These are phyloP conservation scores for Pestalotiopsis sp. DNA, from an alignment of 2,329 filamentous ascomycete species.

Conservation along the genomic window DNA sequence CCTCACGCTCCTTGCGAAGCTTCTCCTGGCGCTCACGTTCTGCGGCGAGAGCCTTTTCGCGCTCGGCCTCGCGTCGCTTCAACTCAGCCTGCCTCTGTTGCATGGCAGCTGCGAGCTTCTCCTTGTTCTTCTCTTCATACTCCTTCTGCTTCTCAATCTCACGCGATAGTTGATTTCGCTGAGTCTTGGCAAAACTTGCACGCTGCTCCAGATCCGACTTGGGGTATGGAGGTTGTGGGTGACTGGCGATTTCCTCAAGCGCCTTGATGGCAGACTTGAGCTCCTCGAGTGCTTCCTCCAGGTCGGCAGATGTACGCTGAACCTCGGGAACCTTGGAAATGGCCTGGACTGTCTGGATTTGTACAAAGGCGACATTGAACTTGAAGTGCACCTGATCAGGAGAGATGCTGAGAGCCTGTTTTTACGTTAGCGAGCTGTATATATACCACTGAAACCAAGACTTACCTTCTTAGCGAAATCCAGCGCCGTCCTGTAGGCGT, in stretches of 20 bases:
- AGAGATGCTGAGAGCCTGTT: conserved; percentile 72
- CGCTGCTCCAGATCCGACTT: conserved; percentile 90
- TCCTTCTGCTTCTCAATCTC: conserved; percentile 83
- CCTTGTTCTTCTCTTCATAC: conserved; percentile 91
- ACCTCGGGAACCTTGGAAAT: conserved; percentile 76
- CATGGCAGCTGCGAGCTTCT: conserved; percentile 81
- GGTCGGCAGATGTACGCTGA: conserved; percentile 77
- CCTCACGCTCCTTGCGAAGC: conserved; percentile 83
- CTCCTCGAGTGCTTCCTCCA: conserved; percentile 78
- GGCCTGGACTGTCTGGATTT: conserved; percentile 87
- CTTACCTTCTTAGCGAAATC: conserved; percentile 66
- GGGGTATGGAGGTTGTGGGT: conserved; percentile 80
- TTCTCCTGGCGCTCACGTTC: conserved; percentile 77
- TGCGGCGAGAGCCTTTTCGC: conserved; percentile 66
- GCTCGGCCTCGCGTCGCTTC: conserved; percentile 75
- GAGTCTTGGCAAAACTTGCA: conserved; percentile 97
- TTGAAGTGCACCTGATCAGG: conserved; percentile 89
- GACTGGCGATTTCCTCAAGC: conserved; percentile 64
- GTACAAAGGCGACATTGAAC: conserved; percentile 97
- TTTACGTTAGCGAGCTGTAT: conserved; percentile 25
- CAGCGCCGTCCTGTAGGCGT: conserved; percentile 59
- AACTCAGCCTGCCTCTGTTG: conserved; percentile 81
- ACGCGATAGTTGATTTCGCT: conserved; percentile 87
- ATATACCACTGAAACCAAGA: background rate
- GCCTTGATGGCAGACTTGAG: conserved; percentile 84